Evolutionary conservation across 148 eudicot species (phyloP), one percentile per base, ranked within the genome.

Genomic region (Camellia sinensis): DNA sequence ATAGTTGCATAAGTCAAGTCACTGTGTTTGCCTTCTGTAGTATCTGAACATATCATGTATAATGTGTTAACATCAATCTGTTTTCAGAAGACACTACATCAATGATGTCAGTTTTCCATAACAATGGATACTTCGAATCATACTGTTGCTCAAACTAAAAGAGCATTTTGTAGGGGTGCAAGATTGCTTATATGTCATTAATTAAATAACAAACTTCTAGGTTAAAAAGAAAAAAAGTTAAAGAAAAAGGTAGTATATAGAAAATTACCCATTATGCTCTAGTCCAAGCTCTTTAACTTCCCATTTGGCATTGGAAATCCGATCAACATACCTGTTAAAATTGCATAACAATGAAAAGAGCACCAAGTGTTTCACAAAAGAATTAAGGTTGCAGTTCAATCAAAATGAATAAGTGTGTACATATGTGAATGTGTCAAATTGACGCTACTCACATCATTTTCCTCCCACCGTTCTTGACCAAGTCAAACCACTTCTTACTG

Each of bases 231-330:
- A 13, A 45, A 29, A 57, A 18, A 40, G 53, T 62, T 5, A 3
- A 53, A 57, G 44, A 53, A 67, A 52, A 59, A 10, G 13, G 54
- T 21, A 44, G 18, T 59, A 2, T 59, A 52, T 52, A 76, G 76
- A 61, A 76, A 71, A 73, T 79, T 93, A 95, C 99, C 97, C 96
- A 60, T 95, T 95, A 81, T 95, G 97, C 83, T 95, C 99, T 83
- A 91, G 65, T 80, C 99, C 99, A 84, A 95, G 93, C 68, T 93
- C 97, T 86, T 93, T 95, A 78, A 93, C 89, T 81, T 93, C 99
- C 99, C 99, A 95, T 85, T 93, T 95, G 19, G 97, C 91, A 80
- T 76, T 90, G 63, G 94, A 90, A 76, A 95, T 87, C 62, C 97
- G 93, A 83, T 95, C 99, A 84, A 85, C 89, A 79, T 93, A 95